These are phyloP conservation scores for Kockiozyma suomiensis DNA, from an alignment of 805 yeast species.

Conservation along the genomic window DNA sequence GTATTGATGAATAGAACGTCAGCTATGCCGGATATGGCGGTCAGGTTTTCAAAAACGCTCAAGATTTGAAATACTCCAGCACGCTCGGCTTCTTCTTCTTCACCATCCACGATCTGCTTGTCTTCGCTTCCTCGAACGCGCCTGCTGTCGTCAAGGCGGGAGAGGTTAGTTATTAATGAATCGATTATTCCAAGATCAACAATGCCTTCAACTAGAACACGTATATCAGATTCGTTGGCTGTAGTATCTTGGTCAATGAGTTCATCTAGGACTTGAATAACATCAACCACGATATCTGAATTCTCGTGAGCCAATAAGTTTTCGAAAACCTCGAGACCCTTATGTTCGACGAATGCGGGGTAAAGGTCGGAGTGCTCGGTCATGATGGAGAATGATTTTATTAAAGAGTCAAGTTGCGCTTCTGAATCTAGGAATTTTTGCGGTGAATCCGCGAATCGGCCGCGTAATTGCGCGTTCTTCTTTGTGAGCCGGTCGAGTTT, in stretches of 20 bases:
- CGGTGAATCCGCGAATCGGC: constrained; percentile 29
- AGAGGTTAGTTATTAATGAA: constrained; percentile 16
- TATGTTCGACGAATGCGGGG: constrained; percentile 25
- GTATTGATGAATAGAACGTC: constrained; percentile 19
- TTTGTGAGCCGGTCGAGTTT: constrained; percentile 24
- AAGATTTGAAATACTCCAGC: constrained; percentile 32
- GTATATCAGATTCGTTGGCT: constrained; percentile 20
- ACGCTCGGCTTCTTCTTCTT: constrained; percentile 25
- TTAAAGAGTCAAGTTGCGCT: constrained; percentile 29
- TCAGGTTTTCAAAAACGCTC: constrained; percentile 32
- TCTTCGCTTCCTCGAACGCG: constrained; percentile 13
- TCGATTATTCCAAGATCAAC: constrained; percentile 21
- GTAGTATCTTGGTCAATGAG: constrained; percentile 32
- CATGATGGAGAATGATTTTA: constrained; percentile 25
- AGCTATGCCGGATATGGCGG: constrained; percentile 11
- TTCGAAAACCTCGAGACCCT: constrained; percentile 15
- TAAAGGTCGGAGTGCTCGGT: constrained; percentile 30
- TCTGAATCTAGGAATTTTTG: constrained; percentile 35
- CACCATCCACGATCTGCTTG: constrained; percentile 2
- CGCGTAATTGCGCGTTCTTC: constrained; percentile 33
- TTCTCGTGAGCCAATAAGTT: constrained; percentile 32
- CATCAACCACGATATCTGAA: constrained; percentile 32
- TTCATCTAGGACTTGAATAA: constrained; percentile 31
- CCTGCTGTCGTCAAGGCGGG: constrained; percentile 25
- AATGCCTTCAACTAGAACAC: constrained; percentile 14